Conservation (phyloP, 495 filamentous ascomycete genomes). For the Aspergillus haitiensis region DNA sequence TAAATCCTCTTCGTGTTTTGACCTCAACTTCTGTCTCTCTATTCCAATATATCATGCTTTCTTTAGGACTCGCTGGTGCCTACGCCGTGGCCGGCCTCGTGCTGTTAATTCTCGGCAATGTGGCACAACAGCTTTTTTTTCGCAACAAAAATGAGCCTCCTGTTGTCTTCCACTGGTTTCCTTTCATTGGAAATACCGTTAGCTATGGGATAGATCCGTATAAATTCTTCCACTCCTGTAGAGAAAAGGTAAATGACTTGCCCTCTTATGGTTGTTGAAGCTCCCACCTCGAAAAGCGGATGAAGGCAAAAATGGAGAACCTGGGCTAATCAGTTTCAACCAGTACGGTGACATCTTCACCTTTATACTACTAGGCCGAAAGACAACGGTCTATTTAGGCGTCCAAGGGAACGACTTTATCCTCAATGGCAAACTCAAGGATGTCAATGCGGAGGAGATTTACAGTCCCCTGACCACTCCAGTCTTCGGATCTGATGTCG, state of each 20-base stretch:
- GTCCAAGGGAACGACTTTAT: slow-evolving; percentile 84
- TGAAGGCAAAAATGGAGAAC: too few species aligned
- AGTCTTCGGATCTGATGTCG: slow-evolving; percentile 82
- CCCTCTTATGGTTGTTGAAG: not conserved
- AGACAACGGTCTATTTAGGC: slow-evolving; percentile 75
- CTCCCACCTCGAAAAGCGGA: not conserved
- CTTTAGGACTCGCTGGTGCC: slow-evolving; percentile 14
- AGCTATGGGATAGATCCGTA: slow-evolving; percentile 84
- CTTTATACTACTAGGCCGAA: slow-evolving; percentile 72
- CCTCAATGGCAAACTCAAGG: slow-evolving; percentile 78
- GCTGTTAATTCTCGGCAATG: slow-evolving; percentile 61
- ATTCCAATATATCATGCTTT: slow-evolving; percentile 21
- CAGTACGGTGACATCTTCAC: slow-evolving; percentile 82
- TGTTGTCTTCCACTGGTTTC: slow-evolving; percentile 82
- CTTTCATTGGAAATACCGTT: slow-evolving; percentile 75
- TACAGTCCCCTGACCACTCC: slow-evolving; percentile 81
- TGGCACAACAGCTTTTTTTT: slow-evolving; percentile 67
- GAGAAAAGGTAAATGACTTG: slow-evolving; percentile 58
- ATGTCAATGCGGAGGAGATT: slow-evolving; percentile 80
- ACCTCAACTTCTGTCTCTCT: not conserved
- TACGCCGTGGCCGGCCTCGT: slow-evolving; percentile 35
- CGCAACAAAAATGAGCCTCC: slow-evolving; percentile 73
- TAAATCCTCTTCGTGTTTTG: not conserved
- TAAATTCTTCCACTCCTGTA: slow-evolving; percentile 69
- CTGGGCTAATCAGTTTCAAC: slow-evolving; percentile 7